phyloP scores from a whole-genome alignment of 2,329 filamentous ascomycete genomes.

The Venturiaceae sp. region DNA sequence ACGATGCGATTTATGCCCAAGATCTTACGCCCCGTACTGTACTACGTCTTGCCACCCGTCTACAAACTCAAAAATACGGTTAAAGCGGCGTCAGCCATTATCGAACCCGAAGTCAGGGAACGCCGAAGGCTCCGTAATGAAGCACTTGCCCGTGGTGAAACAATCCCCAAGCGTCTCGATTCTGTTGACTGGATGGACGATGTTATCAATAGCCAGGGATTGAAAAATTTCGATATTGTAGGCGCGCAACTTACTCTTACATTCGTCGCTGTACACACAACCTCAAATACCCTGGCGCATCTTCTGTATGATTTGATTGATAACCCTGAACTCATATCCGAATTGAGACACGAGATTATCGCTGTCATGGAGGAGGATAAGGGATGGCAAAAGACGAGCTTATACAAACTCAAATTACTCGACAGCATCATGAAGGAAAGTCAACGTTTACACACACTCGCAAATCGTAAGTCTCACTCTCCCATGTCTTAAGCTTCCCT shows the following conservation, averaged over 20 bases:
- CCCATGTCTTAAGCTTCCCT: not conserved
- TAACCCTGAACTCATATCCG: conserved; percentile 16
- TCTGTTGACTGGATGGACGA: conserved; percentile 32
- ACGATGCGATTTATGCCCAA: not conserved
- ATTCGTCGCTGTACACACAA: conserved; percentile 16
- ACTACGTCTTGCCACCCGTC: conserved; percentile 19
- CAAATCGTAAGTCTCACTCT: conserved; percentile 11
- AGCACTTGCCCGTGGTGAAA: conserved; percentile 9
- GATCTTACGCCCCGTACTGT: not conserved
- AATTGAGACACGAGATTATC: conserved; percentile 17
- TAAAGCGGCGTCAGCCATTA: conserved; percentile 20
- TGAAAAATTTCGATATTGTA: not conserved
- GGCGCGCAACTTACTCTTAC: conserved; percentile 11
- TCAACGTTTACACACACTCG: conserved; percentile 16
- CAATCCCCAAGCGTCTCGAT: conserved; percentile 15
- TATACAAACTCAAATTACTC: conserved; percentile 20
- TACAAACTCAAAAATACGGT: conserved; percentile 21
- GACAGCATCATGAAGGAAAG: conserved; percentile 25
- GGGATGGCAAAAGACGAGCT: conserved; percentile 17
- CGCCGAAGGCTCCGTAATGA: conserved; percentile 15
- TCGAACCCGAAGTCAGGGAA: conserved; percentile 24
- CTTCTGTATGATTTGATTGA: conserved; percentile 15
- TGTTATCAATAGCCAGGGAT: conserved; percentile 13
- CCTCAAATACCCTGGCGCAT: conserved; percentile 16
- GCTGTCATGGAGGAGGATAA: conserved; percentile 16